Conservation (phyloP, 371 early-diverging fungal genomes). For the Chytridium lagenaria region DNA sequence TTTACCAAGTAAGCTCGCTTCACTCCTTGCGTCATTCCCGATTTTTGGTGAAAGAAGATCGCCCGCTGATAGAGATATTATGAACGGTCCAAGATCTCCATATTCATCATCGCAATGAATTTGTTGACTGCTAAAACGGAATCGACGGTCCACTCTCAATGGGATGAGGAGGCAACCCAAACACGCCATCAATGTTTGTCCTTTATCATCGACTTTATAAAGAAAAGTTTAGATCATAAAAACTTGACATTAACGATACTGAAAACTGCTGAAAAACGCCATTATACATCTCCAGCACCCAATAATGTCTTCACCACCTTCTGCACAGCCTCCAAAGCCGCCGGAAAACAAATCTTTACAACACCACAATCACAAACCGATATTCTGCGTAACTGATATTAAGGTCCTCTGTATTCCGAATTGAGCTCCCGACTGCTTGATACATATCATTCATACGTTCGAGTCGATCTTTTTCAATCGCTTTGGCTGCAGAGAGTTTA, state of each 20-base stretch:
- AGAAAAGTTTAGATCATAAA: not conserved
- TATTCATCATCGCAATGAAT: not conserved
- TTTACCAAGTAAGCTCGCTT: slow-evolving; percentile 11
- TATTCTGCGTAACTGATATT: not conserved
- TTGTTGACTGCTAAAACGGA: not conserved
- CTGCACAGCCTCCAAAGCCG: not conserved
- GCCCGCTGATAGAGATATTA: not conserved
- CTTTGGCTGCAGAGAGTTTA: not conserved
- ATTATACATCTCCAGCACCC: not conserved
- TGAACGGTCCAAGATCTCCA: not conserved
- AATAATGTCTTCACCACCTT: not conserved
- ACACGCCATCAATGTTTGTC: slow-evolving; percentile 1
- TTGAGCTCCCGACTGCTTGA: no score
- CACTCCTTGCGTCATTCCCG: slow-evolving; percentile 9
- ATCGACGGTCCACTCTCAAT: not conserved
- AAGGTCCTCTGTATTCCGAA: no score
- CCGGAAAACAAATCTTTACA: not conserved
- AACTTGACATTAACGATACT: not conserved
- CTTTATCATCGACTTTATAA: slow-evolving; percentile 21
- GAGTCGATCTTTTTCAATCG: no score
- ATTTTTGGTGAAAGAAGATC: not conserved
- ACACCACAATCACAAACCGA: not conserved
- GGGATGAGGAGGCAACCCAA: slow-evolving; percentile 7
- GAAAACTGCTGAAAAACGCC: slow-evolving; percentile 18
- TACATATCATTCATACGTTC: no score